Evolutionary conservation across 495 filamentous ascomycete genomes (phyloP).

Genomic region (Thozetella sp.): DNA sequence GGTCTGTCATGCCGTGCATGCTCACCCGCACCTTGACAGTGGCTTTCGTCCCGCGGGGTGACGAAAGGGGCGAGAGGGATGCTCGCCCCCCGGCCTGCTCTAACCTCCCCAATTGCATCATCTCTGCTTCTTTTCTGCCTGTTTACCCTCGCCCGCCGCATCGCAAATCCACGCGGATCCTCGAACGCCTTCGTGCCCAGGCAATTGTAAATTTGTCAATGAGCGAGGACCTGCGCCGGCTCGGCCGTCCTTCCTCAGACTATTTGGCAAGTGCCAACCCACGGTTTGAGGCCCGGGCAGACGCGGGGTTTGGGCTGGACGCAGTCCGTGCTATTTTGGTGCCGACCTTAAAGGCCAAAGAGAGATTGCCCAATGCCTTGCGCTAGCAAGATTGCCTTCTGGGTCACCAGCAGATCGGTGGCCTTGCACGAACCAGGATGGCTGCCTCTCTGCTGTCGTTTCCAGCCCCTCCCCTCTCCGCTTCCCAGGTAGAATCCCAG

Average conservation of each 20-base stretch:
- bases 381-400: not conserved
- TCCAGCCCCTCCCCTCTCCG: no score
- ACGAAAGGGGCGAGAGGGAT: constrained; percentile 16
- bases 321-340: constrained; percentile 1
- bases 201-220: no score
- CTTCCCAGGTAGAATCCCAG: not conserved
- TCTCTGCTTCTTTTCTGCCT: not conserved
- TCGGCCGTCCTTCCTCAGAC: not conserved
- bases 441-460: no score
- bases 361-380: not conserved
- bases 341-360: not conserved
- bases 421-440: not conserved
- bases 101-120: constrained; percentile 8
- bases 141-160: constrained; percentile 1
- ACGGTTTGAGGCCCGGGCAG: not conserved
- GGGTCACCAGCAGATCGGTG: not conserved
- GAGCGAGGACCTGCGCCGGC: not conserved
- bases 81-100: no score
- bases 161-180: not conserved
- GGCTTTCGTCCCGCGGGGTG: constrained; percentile 14
- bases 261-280: not conserved
- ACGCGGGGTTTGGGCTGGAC: not conserved
- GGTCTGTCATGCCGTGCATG: not conserved
- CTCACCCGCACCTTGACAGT: not conserved
- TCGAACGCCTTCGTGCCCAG: no score